Percentiles rank a stretch among this genome's conserved stretches.
These are phyloP conservation scores for Ascochyta viciae-villosae DNA, from an alignment of 2,329 filamentous ascomycete genomes.

Conservation along the genomic window DNA sequence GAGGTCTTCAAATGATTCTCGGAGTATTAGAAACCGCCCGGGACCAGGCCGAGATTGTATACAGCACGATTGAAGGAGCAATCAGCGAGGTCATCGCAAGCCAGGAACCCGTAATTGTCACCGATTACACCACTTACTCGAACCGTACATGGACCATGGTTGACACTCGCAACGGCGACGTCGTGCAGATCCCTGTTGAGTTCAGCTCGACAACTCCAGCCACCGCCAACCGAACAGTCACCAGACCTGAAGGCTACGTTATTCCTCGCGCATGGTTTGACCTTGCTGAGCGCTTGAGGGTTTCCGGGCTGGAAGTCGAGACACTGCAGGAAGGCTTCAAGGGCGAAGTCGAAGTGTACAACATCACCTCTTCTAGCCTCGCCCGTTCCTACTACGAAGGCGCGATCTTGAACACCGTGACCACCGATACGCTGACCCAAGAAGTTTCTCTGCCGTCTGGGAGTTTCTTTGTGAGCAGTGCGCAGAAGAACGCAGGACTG, in stretches of 20 bases:
- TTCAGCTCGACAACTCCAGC: conserved; percentile 47
- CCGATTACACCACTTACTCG: conserved; percentile 36
- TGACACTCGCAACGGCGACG: conserved; percentile 37
- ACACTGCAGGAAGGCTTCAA: conserved; percentile 35
- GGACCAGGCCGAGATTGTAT: conserved; percentile 36
- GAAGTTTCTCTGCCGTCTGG: conserved; percentile 41
- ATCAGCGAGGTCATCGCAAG: conserved; percentile 35
- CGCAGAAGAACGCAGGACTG: conserved; percentile 48
- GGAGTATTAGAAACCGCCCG: conserved; percentile 45
- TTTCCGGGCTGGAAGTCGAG: conserved; percentile 45
- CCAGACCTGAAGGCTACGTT: conserved; percentile 45
- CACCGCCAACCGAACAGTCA: conserved; percentile 44
- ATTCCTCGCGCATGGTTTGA: conserved; percentile 47
- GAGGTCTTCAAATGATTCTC: conserved; percentile 44
- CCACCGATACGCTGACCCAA: conserved; percentile 31
- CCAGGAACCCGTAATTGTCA: conserved; percentile 40
- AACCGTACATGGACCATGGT: conserved; percentile 46
- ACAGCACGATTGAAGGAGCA: conserved; percentile 37
- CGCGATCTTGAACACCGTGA: conserved; percentile 41
- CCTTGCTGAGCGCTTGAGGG: conserved; percentile 40
- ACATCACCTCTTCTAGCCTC: conserved; percentile 41
- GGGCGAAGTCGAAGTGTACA: conserved; percentile 44
- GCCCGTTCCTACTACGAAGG: conserved; percentile 45
- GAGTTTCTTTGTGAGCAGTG: conserved; percentile 43
- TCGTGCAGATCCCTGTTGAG: conserved; percentile 44